phyloP scores from a whole-genome alignment of 2,329 filamentous ascomycete genomes.

The Cladophialophora yegresii region DNA sequence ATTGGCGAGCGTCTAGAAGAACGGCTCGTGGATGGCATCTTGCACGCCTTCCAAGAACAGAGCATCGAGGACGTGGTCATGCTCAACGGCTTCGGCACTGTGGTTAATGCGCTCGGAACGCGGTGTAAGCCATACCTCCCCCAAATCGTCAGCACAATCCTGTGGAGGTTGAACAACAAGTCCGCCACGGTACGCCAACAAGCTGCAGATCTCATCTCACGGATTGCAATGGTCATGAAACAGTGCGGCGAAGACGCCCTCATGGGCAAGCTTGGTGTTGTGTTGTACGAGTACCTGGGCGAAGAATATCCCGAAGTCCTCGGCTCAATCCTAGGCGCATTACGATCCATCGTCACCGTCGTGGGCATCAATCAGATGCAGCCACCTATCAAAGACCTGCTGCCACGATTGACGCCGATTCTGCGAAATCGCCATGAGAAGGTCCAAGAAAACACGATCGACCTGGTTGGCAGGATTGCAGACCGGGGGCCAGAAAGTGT shows the following conservation, averaged over 20 bases:
- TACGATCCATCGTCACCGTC: constrained; percentile 94
- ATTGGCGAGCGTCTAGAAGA: constrained; percentile 92
- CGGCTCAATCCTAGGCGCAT: constrained; percentile 90
- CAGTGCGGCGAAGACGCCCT: constrained; percentile 95
- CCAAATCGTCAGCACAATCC: constrained; percentile 94
- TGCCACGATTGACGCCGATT: constrained; percentile 95
- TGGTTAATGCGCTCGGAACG: constrained; percentile 90
- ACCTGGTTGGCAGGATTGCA: constrained; percentile 94
- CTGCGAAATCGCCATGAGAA: constrained; percentile 98
- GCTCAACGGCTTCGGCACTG: constrained; percentile 95
- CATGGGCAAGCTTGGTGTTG: constrained; percentile 91
- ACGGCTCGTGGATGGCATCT: constrained; percentile 88
- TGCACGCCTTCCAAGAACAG: constrained; percentile 97
- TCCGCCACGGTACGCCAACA: constrained; percentile 95
- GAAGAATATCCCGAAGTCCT: constrained; percentile 98
- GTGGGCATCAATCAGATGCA: constrained; percentile 99
- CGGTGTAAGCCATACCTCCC: constrained; percentile 95
- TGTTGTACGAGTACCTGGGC: constrained; percentile 96
- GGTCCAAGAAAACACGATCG: constrained; percentile 98
- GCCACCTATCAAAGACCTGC: constrained; percentile 91
- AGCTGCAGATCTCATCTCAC: constrained; percentile 91
- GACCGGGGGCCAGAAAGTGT: constrained; percentile 95
- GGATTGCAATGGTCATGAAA: constrained; percentile 98
- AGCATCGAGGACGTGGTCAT: constrained; percentile 94
- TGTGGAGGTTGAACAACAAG: constrained; percentile 97